phyloP scores from a whole-genome alignment of 2,329 filamentous ascomycete species.

The Achaetomium macrosporum region DNA sequence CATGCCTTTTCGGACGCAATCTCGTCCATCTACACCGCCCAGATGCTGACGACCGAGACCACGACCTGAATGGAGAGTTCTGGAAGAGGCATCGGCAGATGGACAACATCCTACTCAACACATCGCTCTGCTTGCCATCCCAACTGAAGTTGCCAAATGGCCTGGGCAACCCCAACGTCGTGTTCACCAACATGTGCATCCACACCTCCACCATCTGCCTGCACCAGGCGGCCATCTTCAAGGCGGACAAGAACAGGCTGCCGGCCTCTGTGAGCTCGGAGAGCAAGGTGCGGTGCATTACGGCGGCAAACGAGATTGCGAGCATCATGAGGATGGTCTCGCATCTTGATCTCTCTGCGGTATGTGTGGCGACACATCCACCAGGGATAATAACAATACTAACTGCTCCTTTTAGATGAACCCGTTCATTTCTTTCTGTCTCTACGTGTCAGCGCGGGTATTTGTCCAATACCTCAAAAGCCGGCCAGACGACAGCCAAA shows the following conservation, averaged over 20 bases:
- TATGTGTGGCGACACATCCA: slow-evolving; percentile 42
- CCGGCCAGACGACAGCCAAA: slow-evolving; percentile 75
- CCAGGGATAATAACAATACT: neutral
- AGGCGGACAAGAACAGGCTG: slow-evolving; percentile 82
- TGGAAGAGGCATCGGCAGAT: slow-evolving; percentile 89
- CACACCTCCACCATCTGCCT: slow-evolving; percentile 94
- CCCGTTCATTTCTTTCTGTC: slow-evolving; percentile 88
- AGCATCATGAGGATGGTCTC: slow-evolving; percentile 94
- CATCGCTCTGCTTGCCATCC: slow-evolving; percentile 73
- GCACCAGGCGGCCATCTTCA: slow-evolving; percentile 98
- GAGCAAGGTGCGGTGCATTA: slow-evolving; percentile 88
- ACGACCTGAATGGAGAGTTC: slow-evolving; percentile 87
- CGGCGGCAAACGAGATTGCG: slow-evolving; percentile 87
- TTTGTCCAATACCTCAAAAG: slow-evolving; percentile 97
- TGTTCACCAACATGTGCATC: slow-evolving; percentile 95
- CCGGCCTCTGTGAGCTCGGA: slow-evolving; percentile 73
- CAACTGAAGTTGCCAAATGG: slow-evolving; percentile 74
- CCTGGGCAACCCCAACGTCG: slow-evolving; percentile 71
- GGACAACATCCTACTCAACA: slow-evolving; percentile 87
- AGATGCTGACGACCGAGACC: slow-evolving; percentile 70
- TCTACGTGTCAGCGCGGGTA: slow-evolving; percentile 92
- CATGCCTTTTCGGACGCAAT: slow-evolving; percentile 87
- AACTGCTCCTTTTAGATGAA: slow-evolving; percentile 64
- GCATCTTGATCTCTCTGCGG: slow-evolving; percentile 75
- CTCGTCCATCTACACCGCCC: slow-evolving; percentile 86